phyloP scores from a whole-genome alignment of 345 rosid genomes.

The Eucalyptus curtisii region DNA sequence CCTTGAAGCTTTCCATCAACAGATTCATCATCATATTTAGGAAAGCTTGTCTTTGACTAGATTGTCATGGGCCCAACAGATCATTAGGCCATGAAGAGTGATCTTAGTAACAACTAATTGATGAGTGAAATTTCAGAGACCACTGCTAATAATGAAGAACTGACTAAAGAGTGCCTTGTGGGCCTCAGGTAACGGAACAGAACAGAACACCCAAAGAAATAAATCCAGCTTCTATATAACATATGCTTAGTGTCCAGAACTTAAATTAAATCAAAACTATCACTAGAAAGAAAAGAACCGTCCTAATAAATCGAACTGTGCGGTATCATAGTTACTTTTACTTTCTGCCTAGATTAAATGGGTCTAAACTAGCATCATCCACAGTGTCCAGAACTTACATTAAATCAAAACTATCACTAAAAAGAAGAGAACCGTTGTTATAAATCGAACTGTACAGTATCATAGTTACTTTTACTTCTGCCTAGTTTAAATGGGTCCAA shows the following conservation, averaged over 20 bases:
- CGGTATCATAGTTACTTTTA: neutral
- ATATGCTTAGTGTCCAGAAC: neutral
- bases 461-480: neutral
- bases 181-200: neutral
- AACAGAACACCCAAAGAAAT: neutral
- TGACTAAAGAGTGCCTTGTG: neutral
- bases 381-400: neutral
- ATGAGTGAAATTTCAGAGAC: neutral
- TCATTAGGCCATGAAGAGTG: constrained; percentile 10
- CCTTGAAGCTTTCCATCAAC: neutral
- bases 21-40: neutral
- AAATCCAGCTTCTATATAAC: neutral
- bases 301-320: neutral
- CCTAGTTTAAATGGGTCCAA: neutral
- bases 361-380: neutral
- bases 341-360: neutral
- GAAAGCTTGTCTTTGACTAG: neutral
- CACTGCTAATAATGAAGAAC: neutral
- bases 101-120: neutral
- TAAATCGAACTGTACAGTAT: neutral
- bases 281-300: neutral
- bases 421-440: neutral
- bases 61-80: neutral
- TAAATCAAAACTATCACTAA: neutral
- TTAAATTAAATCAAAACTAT: neutral